Percentiles rank a stretch among this genome's conserved stretches.
Evolutionary conservation across 768 basidiomycete genomes (phyloP).

Genomic region (Boletus rubropictus): DNA sequence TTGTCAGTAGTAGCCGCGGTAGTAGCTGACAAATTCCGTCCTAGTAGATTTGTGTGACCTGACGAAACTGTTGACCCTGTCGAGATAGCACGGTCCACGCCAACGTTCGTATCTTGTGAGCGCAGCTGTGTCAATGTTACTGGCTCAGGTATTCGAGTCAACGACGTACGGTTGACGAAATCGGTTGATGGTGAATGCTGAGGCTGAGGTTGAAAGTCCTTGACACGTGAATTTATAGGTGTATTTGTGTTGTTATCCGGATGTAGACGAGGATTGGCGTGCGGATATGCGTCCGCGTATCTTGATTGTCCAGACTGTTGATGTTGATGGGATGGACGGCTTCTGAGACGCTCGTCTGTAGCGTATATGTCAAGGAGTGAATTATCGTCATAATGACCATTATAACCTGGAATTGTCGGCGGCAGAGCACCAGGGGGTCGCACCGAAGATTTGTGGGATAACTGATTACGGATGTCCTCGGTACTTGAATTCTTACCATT

Average conservation of each 20-base stretch:
- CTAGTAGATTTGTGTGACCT: slow-evolving; percentile 19
- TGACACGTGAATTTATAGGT: slow-evolving; percentile 14
- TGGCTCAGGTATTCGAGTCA: neutral
- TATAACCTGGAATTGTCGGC: slow-evolving; percentile 25
- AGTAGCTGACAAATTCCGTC: slow-evolving; percentile 23
- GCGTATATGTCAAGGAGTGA: slow-evolving; percentile 22
- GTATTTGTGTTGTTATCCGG: slow-evolving; percentile 9
- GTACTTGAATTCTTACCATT: slow-evolving; percentile 7
- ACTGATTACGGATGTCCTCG: slow-evolving; percentile 21
- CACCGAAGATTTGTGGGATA: slow-evolving; percentile 18
- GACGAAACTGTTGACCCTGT: slow-evolving; percentile 28
- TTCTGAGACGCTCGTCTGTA: slow-evolving; percentile 13
- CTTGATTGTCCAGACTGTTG: slow-evolving; percentile 19
- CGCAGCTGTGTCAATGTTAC: slow-evolving; percentile 2
- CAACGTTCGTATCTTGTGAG: slow-evolving; percentile 15
- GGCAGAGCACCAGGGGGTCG: slow-evolving; percentile 28
- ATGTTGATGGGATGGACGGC: slow-evolving; percentile 18
- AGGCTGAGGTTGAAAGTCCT: slow-evolving; percentile 17
- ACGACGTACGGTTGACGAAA: slow-evolving; percentile 20
- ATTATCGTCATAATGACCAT: slow-evolving; percentile 19
- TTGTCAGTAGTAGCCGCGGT: slow-evolving; percentile 23
- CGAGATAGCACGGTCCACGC: slow-evolving; percentile 26
- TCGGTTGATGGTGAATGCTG: slow-evolving; percentile 20
- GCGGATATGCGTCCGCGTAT: slow-evolving; percentile 15
- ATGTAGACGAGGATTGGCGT: slow-evolving; percentile 7